phyloP scores from a whole-genome alignment of 345 rosid genomes.

The Salix viminalis region DNA sequence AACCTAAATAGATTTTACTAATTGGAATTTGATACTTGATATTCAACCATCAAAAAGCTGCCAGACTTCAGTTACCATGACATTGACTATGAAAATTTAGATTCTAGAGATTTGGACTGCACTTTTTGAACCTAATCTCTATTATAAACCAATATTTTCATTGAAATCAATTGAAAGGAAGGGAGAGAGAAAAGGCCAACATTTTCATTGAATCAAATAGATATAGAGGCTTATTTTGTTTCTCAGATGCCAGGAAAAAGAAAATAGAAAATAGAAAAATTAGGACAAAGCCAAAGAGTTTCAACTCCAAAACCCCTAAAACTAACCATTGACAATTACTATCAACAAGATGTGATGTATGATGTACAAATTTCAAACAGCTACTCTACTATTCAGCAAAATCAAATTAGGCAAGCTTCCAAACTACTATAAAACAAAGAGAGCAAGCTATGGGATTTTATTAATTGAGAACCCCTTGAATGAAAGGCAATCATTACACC shows the following conservation, averaged over 20 bases:
- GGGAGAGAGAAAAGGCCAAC: background rate
- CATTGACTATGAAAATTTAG: background rate
- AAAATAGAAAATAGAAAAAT: background rate
- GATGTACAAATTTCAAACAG: background rate
- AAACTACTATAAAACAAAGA: background rate
- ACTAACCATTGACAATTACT: background rate
- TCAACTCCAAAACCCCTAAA: background rate
- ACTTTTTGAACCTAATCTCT: background rate
- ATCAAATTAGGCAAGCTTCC: background rate
- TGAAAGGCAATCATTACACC: background rate
- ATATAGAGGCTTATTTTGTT: background rate
- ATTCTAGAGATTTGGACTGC: background rate
- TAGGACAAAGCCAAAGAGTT: background rate
- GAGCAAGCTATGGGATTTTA: background rate
- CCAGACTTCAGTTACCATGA: background rate
- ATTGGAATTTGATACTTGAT: too few relatives aligned
- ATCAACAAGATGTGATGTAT: background rate
- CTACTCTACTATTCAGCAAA: background rate
- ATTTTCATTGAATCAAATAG: background rate
- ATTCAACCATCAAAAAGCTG: background rate
- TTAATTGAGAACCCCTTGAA: background rate
- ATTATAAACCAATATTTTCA: background rate
- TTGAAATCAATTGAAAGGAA: background rate
- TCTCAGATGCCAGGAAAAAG: background rate
- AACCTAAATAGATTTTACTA: too few relatives aligned